A percentile compares a stretch with the other conserved stretches of the same genome.
phyloP scores from a whole-genome alignment of 257 asterid genomes.

The Scutellaria barbata region DNA sequence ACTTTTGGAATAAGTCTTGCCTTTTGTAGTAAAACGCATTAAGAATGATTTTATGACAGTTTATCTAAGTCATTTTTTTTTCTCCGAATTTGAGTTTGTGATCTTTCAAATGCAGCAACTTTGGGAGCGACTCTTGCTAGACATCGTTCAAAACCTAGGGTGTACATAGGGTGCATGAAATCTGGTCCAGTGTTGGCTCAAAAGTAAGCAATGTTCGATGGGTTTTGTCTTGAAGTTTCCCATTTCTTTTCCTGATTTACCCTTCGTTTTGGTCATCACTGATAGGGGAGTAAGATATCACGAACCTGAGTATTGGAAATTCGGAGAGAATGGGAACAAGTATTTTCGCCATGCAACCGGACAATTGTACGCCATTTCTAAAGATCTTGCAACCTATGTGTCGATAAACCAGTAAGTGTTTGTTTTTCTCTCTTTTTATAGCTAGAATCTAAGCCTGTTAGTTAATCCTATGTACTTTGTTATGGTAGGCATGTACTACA shows the following conservation, averaged over 20 bases:
- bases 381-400: conserved; percentile 82
- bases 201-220: conserved; percentile 57
- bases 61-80: no score
- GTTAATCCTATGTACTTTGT: conserved; percentile 24
- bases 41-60: no score
- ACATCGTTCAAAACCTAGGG: conserved; percentile 76
- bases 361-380: conserved; percentile 87
- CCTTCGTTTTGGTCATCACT: conserved; percentile 11
- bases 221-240: not conserved
- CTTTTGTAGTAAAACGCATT: no score
- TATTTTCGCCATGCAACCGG: conserved; percentile 97
- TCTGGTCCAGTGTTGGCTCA: conserved; percentile 93
- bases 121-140: conserved; percentile 79
- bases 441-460: not conserved
- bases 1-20: no score
- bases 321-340: conserved; percentile 90
- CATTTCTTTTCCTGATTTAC: conserved; percentile 15
- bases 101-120: conserved; percentile 57
- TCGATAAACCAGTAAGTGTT: conserved; percentile 74
- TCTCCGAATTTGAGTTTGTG: no score
- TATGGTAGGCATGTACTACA: conserved; percentile 70
- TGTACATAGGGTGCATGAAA: conserved; percentile 95
- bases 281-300: conserved; percentile 90
- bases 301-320: conserved; percentile 96
- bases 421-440: conserved; percentile 12